Percentiles rank a stretch among this genome's conserved stretches.
Evolutionary conservation across 192 early-diverging fungal genomes (phyloP).

Genomic region (Entomortierella lignicola): DNA sequence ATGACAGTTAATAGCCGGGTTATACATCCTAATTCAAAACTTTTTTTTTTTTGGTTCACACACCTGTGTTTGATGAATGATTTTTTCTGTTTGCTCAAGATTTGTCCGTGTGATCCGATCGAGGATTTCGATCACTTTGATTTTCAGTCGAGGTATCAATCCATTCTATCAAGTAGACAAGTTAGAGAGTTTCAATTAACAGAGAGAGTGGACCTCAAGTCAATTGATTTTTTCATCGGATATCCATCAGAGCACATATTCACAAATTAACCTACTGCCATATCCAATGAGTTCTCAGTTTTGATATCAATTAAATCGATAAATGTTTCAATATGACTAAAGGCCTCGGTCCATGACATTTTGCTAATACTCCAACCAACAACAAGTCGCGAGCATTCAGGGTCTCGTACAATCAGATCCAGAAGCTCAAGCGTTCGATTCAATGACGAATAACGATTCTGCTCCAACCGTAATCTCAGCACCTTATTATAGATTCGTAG

Average conservation of each 20-base stretch:
- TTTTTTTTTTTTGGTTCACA: background rate
- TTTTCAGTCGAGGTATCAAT: constrained; percentile 10
- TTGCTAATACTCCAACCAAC: constrained; percentile 29
- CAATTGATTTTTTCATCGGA: too few relatives aligned
- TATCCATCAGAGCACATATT: background rate
- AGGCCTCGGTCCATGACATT: constrained; percentile 9
- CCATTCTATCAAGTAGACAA: constrained; percentile 25
- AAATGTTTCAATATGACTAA: constrained; percentile 20
- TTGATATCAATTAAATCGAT: constrained; percentile 13
- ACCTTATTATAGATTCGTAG: constrained; percentile 19
- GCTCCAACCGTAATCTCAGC: constrained; percentile 3
- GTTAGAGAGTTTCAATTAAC: too few relatives aligned
- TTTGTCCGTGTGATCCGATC: background rate
- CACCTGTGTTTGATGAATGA: constrained; percentile 24
- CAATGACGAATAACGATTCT: constrained; percentile 2
- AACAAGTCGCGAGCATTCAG: constrained; percentile 22
- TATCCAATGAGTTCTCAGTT: background rate
- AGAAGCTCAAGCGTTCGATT: constrained; percentile 6
- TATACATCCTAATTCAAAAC: background rate
- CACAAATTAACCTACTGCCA: constrained; percentile 15
- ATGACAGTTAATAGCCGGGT: too few relatives aligned
- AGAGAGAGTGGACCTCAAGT: too few relatives aligned
- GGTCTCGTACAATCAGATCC: constrained; percentile 13
- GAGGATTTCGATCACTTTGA: constrained; percentile 25
- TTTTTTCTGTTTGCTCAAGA: constrained; percentile 27